phyloP scores from a whole-genome alignment of 805 yeast species.

The Pichia manshurica region DNA sequence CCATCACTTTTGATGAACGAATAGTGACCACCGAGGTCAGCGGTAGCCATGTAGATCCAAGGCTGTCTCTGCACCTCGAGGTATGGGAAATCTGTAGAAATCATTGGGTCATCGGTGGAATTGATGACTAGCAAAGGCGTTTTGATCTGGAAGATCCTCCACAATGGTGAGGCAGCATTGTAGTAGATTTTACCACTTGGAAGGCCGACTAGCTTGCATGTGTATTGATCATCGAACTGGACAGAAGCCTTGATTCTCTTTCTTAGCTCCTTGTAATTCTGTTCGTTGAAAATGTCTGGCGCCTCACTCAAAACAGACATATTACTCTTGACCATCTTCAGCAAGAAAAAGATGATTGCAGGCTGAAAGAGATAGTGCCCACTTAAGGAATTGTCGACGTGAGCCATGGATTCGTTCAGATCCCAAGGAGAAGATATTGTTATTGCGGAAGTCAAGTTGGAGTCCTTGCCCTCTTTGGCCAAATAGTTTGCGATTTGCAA shows the following conservation, averaged over 20 bases:
- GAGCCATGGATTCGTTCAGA: conserved; percentile 47
- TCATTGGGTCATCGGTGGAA: conserved; percentile 64
- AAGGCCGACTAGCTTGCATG: conserved; percentile 59
- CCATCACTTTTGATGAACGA: conserved; percentile 42
- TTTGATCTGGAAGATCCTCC: conserved; percentile 47
- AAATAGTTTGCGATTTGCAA: conserved; percentile 59
- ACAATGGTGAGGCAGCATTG: conserved; percentile 56
- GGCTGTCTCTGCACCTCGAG: conserved; percentile 51
- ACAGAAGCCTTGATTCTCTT: conserved; percentile 37
- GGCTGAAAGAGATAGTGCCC: conserved; percentile 39
- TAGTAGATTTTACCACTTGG: conserved; percentile 59
- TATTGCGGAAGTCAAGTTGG: conserved; percentile 52
- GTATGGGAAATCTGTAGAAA: conserved; percentile 47
- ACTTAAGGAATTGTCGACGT: conserved; percentile 33
- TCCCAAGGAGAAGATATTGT: conserved; percentile 72
- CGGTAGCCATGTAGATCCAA: conserved; percentile 47
- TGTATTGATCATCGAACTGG: conserved; percentile 59
- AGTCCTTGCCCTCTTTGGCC: conserved; percentile 56
- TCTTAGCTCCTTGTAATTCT: conserved; percentile 27
- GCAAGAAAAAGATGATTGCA: conserved; percentile 36
- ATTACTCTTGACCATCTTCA: conserved; percentile 41
- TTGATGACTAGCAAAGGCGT: conserved; percentile 60
- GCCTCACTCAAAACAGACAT: conserved; percentile 30
- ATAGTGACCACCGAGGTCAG: conserved; percentile 70
- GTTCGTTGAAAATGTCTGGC: conserved; percentile 25